Base-by-base conservation (phyloP, 1,284 basidiomycete genomes). In the Boletus semigastroideus region DNA sequence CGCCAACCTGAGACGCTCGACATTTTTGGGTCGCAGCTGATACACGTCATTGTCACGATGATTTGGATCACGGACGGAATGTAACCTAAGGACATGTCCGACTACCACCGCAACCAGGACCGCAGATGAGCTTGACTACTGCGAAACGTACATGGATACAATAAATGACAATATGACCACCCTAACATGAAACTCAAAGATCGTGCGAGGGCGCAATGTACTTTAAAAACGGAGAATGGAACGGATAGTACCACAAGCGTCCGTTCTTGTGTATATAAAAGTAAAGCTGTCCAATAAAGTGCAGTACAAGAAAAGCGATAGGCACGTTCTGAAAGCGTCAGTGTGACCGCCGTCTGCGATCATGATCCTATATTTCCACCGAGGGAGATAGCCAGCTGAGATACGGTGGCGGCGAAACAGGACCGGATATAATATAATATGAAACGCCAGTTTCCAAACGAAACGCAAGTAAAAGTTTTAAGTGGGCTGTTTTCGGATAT, bases 401-500 rank as follows among this genome's bases (percentile, higher is more conserved):
- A 36, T 40, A 27, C 5, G 45, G 27, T 22, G 28, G 30, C 27
- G 28, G 30, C 27, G 17, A 31, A 39, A 56, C 40, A 34, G 42
- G 42, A 46, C n/a, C 42, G n/a, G n/a, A 5, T 28, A 6, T 25
- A 25, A 25, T 58, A 50, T 52, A 38, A 49, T 16, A 34, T 41
- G 42, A 60, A 46, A 46, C n/a, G 45, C 48, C 44, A 36, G 28
- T 9, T 25, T 28, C 25, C 38, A 30, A 42, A 42, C 19, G 39
- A 43, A 42, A 39, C 13, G 14, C 39, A 16, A 19, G 11, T 34
- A 3, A 36, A 16, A 42, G 1, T 58, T 49, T 51, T 47, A 63
- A 12, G 2, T 51, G 28, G 9, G 38, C 31, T 48, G 16, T 34
- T 52, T 66, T 34, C 68, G 70, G 46, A 85, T 70, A 54, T 81